A percentile compares a stretch with the other conserved stretches of the same genome.
phyloP scores from a whole-genome alignment of 1,284 basidiomycete genomes.

The Ceratobasidium sp. region DNA sequence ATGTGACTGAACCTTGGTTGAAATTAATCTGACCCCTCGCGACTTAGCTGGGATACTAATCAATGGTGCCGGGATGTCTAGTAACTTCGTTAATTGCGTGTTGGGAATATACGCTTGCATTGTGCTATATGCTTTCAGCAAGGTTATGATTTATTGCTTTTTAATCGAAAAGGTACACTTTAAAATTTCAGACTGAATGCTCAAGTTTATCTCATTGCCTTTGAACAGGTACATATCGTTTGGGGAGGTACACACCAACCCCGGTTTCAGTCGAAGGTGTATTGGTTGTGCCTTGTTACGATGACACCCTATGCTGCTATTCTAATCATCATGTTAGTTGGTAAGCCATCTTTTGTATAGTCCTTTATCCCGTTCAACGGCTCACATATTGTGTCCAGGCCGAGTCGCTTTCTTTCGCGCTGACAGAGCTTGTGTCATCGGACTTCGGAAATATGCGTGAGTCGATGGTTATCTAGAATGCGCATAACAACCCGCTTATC shows the following conservation, averaged over 20 bases:
- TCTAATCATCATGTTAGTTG: slow-evolving; percentile 57
- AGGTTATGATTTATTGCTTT: slow-evolving; percentile 62
- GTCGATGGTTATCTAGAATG: slow-evolving; percentile 18
- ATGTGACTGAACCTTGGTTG: too few relatives aligned
- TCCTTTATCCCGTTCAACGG: background rate
- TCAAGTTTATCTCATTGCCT: slow-evolving; percentile 21
- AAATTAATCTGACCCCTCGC: slow-evolving; percentile 26
- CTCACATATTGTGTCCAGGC: slow-evolving; percentile 52
- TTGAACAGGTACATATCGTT: slow-evolving; percentile 59
- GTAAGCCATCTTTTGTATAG: slow-evolving; percentile 48
- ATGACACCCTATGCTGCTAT: slow-evolving; percentile 58
- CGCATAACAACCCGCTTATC: background rate
- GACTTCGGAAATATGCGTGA: slow-evolving; percentile 59
- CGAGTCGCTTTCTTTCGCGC: slow-evolving; percentile 59
- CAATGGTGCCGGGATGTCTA: slow-evolving; percentile 58
- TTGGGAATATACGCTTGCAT: slow-evolving; percentile 60
- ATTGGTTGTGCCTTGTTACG: slow-evolving; percentile 56
- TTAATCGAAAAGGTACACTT: slow-evolving; percentile 55
- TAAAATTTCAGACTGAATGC: background rate
- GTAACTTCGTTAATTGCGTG: slow-evolving; percentile 54
- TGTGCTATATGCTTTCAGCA: slow-evolving; percentile 57
- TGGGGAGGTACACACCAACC: slow-evolving; percentile 53
- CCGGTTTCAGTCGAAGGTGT: slow-evolving; percentile 59
- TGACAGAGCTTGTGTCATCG: slow-evolving; percentile 63
- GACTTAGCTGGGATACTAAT: background rate